Conservation (phyloP, 116 monocot species). For the Cymodocea nodosa region DNA sequence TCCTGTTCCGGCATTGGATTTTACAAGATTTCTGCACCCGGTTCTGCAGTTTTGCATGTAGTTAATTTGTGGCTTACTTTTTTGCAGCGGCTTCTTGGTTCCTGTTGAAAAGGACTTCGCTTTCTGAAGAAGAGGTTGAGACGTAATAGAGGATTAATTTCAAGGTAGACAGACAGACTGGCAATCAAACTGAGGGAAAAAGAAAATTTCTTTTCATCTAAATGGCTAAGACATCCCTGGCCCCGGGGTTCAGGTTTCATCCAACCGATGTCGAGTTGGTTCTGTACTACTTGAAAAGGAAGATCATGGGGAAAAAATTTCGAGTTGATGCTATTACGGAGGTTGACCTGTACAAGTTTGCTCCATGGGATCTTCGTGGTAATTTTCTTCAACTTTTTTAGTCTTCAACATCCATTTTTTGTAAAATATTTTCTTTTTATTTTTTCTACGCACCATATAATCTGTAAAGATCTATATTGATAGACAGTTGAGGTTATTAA, state of each 20-base stretch:
- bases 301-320: constrained; percentile 30
- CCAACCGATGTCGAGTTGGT: constrained; percentile 69
- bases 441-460: neutral
- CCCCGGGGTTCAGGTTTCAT: constrained; percentile 56
- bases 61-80: neutral
- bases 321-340: constrained; percentile 34
- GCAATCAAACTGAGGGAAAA: neutral
- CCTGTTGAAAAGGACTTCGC: neutral
- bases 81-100: neutral
- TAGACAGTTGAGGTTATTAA: too few species aligned
- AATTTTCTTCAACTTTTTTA: neutral
- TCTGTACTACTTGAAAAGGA: constrained; percentile 54
- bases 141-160: neutral
- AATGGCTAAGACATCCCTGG: constrained; percentile 26
- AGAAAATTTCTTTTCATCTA: neutral
- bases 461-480: too few species aligned
- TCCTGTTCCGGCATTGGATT: neutral
- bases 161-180: neutral
- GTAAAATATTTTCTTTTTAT: neutral
- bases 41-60: neutral
- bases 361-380: constrained; percentile 82
- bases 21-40: neutral
- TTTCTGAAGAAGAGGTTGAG: neutral
- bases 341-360: constrained; percentile 58
- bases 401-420: neutral